Conservation (phyloP, 352 stramenopile genomes). For the Phytopythium oedochilum region DNA sequence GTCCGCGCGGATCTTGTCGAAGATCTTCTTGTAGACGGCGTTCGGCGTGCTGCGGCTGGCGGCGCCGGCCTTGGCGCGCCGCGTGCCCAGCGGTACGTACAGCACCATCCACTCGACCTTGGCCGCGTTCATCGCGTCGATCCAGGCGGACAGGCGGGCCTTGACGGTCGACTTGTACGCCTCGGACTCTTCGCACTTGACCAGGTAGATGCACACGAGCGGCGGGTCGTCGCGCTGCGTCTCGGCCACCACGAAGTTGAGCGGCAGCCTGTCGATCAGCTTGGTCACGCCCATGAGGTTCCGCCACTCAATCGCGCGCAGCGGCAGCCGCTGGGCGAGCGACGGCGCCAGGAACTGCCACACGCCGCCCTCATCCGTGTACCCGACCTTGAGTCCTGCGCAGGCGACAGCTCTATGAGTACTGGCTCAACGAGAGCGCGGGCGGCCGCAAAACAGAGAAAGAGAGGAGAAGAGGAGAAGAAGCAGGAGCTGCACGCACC, state of each 20-base stretch:
- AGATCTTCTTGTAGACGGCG: slow-evolving; percentile 74
- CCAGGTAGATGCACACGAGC: slow-evolving; percentile 67
- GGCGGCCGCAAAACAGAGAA: not conserved
- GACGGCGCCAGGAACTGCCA: slow-evolving; percentile 77
- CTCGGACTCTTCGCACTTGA: slow-evolving; percentile 84
- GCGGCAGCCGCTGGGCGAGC: slow-evolving; percentile 51
- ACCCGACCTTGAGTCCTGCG: slow-evolving; percentile 57
- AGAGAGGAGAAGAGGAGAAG: not conserved
- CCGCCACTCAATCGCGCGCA: slow-evolving; percentile 76
- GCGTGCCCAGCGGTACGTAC: slow-evolving; percentile 83
- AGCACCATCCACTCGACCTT: slow-evolving; percentile 76
- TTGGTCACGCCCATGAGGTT: slow-evolving; percentile 76
- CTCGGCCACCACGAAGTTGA: slow-evolving; percentile 43
- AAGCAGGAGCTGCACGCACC: slow-evolving; percentile 6
- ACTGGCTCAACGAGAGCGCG: not conserved
- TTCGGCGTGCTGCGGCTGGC: slow-evolving; percentile 20
- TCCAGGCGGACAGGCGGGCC: slow-evolving; percentile 44
- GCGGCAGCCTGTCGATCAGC: slow-evolving; percentile 53
- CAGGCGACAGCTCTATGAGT: not conserved
- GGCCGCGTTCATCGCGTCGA: slow-evolving; percentile 63
- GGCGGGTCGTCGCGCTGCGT: slow-evolving; percentile 20
- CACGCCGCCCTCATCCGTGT: slow-evolving; percentile 67
- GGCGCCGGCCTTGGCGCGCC: slow-evolving; percentile 34
- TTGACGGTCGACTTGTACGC: slow-evolving; percentile 56
- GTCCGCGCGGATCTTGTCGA: slow-evolving; percentile 62